phyloP scores from a whole-genome alignment of 495 filamentous ascomycete genomes.

The Talaromyces nanjingensis region DNA sequence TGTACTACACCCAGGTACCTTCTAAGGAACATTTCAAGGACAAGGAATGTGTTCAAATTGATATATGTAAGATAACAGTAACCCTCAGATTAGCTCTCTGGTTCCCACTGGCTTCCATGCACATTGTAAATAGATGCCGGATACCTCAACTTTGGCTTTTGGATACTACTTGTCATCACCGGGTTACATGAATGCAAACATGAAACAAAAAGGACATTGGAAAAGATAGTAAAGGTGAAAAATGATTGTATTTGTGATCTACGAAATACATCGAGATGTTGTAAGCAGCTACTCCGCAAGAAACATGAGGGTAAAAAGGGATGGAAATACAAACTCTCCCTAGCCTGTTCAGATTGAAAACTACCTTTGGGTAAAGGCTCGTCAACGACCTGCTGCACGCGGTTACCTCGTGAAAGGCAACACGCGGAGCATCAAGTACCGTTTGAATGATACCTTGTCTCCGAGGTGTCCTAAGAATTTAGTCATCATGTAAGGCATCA shows the following conservation, averaged over 20 bases:
- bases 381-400: constrained; percentile 29
- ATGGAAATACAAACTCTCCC: constrained; percentile 8
- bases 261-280: not conserved
- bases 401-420: constrained; percentile 22
- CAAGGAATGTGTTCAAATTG: not conserved
- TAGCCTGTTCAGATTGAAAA: constrained; percentile 30
- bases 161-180: constrained; percentile 39
- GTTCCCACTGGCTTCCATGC: constrained; percentile 47
- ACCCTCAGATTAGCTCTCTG: constrained; percentile 55
- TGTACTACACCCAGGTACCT: not conserved
- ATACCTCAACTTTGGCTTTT: constrained; percentile 54
- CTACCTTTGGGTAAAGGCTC: constrained; percentile 30
- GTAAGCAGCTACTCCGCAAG: not conserved
- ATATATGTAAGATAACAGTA: not conserved
- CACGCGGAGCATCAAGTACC: constrained; percentile 24
- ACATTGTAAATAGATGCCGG: constrained; percentile 23
- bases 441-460: constrained; percentile 14
- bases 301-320: not conserved
- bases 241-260: not conserved
- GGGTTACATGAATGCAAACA: constrained; percentile 21
- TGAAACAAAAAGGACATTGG: not conserved
- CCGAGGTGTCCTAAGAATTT: constrained; percentile 21
- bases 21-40: not conserved
- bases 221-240: not conserved
- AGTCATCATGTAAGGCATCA: constrained; percentile 27